Percentiles rank a stretch among this genome's conserved stretches.
Evolutionary conservation across 2,329 filamentous ascomycete species (phyloP).

Genomic region (Colletotrichum liriopes): DNA sequence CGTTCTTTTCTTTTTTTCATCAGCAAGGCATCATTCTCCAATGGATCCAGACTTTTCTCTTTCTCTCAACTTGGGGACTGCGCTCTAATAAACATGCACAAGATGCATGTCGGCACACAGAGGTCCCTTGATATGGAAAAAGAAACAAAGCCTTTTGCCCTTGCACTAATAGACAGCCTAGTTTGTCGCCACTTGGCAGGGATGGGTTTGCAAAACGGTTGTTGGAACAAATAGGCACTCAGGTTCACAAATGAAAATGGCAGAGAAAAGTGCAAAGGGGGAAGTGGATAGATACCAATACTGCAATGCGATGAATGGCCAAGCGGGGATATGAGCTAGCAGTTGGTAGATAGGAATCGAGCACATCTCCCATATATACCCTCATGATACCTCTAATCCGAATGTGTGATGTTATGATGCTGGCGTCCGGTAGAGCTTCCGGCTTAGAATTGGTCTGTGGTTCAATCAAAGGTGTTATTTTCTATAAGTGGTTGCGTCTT

Average conservation of each 20-base stretch:
- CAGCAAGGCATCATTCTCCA: background rate
- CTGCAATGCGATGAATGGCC: background rate
- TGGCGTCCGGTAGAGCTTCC: rapidly evolving
- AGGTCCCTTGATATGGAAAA: background rate
- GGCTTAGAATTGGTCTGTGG: too few species aligned
- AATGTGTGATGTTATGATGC: background rate
- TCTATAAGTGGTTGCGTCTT: background rate
- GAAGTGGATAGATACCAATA: background rate
- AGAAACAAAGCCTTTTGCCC: background rate
- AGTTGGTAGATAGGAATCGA: background rate
- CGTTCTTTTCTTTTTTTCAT: background rate
- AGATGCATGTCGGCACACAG: background rate
- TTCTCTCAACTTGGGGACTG: background rate
- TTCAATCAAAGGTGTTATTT: background rate
- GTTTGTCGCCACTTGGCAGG: conserved; percentile 11
- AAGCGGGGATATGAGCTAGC: background rate
- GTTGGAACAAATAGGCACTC: background rate
- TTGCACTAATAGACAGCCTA: conserved; percentile 31
- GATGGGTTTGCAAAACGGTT: background rate
- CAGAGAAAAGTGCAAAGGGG: background rate
- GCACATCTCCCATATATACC: background rate
- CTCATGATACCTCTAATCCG: background rate
- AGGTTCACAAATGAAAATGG: background rate
- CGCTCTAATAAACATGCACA: background rate
- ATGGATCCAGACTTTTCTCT: too few species aligned